phyloP scores from a whole-genome alignment of 2,329 filamentous ascomycete genomes.

The Trichophyton schoenleinii region DNA sequence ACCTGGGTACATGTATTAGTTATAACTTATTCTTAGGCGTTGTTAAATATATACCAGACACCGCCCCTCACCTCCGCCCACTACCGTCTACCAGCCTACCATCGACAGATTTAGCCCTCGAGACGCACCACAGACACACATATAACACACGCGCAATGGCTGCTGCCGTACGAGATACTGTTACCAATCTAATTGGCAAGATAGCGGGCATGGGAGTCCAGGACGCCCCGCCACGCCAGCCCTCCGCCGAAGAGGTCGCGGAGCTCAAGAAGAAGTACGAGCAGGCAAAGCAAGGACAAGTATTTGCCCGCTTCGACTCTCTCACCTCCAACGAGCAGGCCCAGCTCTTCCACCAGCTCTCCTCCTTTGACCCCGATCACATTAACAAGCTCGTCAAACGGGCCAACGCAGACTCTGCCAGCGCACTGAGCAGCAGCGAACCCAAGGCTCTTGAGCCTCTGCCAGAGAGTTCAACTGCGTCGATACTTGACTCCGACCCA shows the following conservation, averaged over 20 bases:
- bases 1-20: not conserved
- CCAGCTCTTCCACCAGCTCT: conserved; percentile 67
- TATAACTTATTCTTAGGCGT: too few relatives aligned
- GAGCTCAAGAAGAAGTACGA: conserved; percentile 60
- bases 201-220: conserved; percentile 20
- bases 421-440: not conserved
- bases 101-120: not conserved
- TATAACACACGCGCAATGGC: conserved; percentile 22
- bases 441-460: conserved; percentile 58
- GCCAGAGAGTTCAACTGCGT: conserved; percentile 73
- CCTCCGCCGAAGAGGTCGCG: conserved; percentile 53
- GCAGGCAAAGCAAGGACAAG: conserved; percentile 64
- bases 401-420: conserved; percentile 49
- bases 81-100: conserved; percentile 1
- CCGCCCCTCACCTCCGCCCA: not conserved
- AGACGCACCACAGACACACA: not conserved
- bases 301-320: conserved; percentile 77
- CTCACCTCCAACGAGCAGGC: conserved; percentile 63
- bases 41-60: not conserved
- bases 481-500: conserved; percentile 75
- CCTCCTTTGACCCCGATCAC: conserved; percentile 65
- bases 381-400: conserved; percentile 83
- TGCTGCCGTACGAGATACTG: conserved; percentile 30
- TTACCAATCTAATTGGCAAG: conserved; percentile 39
- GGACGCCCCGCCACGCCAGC: conserved; percentile 26